phyloP scores from a whole-genome alignment of 2,329 filamentous ascomycete species.

The Colletotrichum somersetense region DNA sequence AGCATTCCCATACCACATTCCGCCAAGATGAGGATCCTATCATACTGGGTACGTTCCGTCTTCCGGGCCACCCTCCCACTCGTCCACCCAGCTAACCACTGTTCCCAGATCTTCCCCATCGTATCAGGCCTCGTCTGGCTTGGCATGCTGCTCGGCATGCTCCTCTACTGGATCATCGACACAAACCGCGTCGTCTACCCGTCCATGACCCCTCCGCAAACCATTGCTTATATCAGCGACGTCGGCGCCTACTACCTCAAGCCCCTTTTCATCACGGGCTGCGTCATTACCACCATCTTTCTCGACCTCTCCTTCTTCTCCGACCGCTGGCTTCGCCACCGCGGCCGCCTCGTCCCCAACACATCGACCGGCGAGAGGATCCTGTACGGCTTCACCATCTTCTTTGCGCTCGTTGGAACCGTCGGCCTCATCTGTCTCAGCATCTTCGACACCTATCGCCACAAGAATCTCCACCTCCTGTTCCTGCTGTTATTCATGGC shows the following conservation, averaged over 20 bases:
- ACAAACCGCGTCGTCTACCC: slow-evolving; percentile 66
- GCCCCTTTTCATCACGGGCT: slow-evolving; percentile 83
- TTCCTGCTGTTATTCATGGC: slow-evolving; percentile 88
- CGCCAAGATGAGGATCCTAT: slow-evolving; percentile 43
- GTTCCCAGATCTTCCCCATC: slow-evolving; percentile 72
- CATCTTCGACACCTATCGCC: slow-evolving; percentile 84
- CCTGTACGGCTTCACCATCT: slow-evolving; percentile 71
- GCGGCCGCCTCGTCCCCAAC: slow-evolving; percentile 83
- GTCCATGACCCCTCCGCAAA: slow-evolving; percentile 70
- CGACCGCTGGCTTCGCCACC: slow-evolving; percentile 88
- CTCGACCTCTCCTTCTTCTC: slow-evolving; percentile 84
- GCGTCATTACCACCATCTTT: slow-evolving; percentile 78
- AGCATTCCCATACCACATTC: not conserved
- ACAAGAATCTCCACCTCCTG: slow-evolving; percentile 76
- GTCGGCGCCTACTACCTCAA: slow-evolving; percentile 73
- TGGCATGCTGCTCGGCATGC: slow-evolving; percentile 75
- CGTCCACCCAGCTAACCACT: slow-evolving; percentile 16
- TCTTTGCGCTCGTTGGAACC: slow-evolving; percentile 80
- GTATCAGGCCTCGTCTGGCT: slow-evolving; percentile 76
- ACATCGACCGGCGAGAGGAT: slow-evolving; percentile 71
- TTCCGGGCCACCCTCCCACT: slow-evolving; percentile 4
- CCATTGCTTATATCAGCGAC: slow-evolving; percentile 80
- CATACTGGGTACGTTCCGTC: slow-evolving; percentile 53
- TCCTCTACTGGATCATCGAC: slow-evolving; percentile 76
- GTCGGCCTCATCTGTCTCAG: slow-evolving; percentile 84